Conservation (phyloP, 177 flowering plant genomes). For the Vitis hybrid region DNA sequence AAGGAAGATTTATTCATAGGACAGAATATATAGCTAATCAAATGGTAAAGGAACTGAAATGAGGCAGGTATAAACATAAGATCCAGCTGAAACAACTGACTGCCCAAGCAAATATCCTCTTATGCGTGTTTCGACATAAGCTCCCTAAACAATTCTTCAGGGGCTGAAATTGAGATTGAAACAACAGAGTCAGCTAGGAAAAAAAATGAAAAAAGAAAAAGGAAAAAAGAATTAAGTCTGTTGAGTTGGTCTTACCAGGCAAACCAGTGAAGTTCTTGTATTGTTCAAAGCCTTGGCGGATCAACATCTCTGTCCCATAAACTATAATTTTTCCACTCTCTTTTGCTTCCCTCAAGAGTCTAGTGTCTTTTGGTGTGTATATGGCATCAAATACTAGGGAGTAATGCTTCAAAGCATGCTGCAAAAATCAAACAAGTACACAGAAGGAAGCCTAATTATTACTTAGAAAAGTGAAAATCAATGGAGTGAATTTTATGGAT, state of each 20-base stretch:
- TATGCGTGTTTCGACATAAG: slow-evolving; percentile 24
- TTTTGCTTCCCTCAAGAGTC: slow-evolving; percentile 5
- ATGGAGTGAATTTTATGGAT: too few relatives aligned
- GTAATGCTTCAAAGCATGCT: too few relatives aligned
- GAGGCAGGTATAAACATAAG: not conserved
- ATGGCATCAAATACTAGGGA: too few relatives aligned
- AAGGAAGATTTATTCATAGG: not conserved
- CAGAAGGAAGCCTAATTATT: too few relatives aligned
- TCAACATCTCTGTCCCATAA: slow-evolving; percentile 18
- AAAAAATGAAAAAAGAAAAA: too few relatives aligned
- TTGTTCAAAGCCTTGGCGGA: slow-evolving; percentile 16
- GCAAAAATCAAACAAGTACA: too few relatives aligned
- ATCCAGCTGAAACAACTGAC: not conserved
- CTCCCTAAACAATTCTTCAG: slow-evolving; percentile 24
- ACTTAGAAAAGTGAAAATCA: too few relatives aligned
- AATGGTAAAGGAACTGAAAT: not conserved
- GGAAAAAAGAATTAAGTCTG: not conserved
- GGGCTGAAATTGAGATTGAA: slow-evolving; percentile 14
- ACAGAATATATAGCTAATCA: not conserved
- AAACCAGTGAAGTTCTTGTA: slow-evolving; percentile 17
- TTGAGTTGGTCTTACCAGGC: slow-evolving; percentile 11
- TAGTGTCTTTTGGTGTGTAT: too few relatives aligned
- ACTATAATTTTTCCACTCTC: slow-evolving; percentile 1
- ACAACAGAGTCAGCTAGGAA: too few relatives aligned
- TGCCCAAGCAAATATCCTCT: not conserved